These are phyloP conservation scores for Mucuna pruriens DNA, from an alignment of 306 rosid species.

Conservation along the genomic window DNA sequence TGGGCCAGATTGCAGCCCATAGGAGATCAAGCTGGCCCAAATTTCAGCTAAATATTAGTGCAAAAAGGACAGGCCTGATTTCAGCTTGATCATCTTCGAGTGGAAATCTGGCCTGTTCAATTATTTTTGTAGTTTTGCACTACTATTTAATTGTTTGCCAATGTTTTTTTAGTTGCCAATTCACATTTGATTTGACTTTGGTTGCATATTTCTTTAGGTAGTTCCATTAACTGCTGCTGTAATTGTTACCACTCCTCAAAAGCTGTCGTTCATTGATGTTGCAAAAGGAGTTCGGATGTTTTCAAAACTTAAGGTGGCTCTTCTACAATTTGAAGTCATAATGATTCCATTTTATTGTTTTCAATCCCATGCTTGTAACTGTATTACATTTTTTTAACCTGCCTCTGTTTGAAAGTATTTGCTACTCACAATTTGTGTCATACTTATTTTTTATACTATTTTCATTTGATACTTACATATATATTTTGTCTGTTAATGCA, in stretches of 20 bases:
- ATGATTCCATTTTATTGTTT: constrained; percentile 13
- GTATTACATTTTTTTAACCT: not conserved
- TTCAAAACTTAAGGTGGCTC: constrained; percentile 90
- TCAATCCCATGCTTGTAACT: not conserved
- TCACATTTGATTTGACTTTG: constrained; percentile 37
- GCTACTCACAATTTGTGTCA: constrained; percentile 3
- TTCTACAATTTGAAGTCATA: constrained; percentile 25
- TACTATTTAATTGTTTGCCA: constrained; percentile 5
- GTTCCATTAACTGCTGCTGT: constrained; percentile 96
- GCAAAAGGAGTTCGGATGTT: constrained; percentile 99
- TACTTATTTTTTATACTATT: not conserved
- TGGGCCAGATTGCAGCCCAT: constrained; percentile 2
- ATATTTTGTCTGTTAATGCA: constrained; percentile 36
- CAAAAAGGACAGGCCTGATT: not conserved
- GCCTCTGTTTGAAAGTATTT: constrained; percentile 12
- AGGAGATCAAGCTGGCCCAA: not conserved
- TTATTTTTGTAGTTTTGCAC: not conserved
- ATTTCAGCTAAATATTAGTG: not conserved
- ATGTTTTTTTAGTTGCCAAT: not conserved
- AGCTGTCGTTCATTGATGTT: constrained; percentile 94
- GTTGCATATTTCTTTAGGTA: constrained; percentile 56
- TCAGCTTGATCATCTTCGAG: not conserved
- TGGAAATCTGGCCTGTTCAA: not conserved
- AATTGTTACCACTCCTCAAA: constrained; percentile 97
- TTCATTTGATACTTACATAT: constrained; percentile 29